Conservation (phyloP, 2,329 filamentous ascomycete species). For the Sarocladium strictum region DNA sequence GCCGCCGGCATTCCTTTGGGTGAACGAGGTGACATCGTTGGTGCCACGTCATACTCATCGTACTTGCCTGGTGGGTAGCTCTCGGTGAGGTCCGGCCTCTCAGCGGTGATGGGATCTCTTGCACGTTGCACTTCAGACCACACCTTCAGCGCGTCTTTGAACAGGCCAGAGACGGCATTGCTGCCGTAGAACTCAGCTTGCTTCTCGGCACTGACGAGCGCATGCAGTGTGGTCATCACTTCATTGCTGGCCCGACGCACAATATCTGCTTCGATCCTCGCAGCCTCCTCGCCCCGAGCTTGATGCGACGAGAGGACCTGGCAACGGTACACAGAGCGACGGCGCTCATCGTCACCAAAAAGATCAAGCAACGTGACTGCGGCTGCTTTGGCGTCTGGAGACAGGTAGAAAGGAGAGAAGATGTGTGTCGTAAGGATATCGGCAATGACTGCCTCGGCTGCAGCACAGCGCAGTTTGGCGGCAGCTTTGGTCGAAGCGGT, state of each 20-base stretch:
- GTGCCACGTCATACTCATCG: slow-evolving; percentile 15
- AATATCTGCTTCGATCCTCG: slow-evolving; percentile 18
- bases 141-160: slow-evolving; percentile 18
- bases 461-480: slow-evolving; percentile 21
- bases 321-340: slow-evolving; percentile 21
- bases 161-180: slow-evolving; percentile 17
- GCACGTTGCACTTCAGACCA: slow-evolving; percentile 21
- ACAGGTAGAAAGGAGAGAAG: slow-evolving; percentile 24
- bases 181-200: slow-evolving; percentile 18
- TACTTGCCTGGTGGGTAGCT: slow-evolving; percentile 14
- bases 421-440: slow-evolving; percentile 18
- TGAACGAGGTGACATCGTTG: neutral
- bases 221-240: slow-evolving; percentile 16
- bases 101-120: slow-evolving; percentile 19
- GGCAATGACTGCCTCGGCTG: slow-evolving; percentile 21
- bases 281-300: slow-evolving; percentile 15
- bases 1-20: slow-evolving; percentile 3
- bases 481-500: slow-evolving; percentile 16
- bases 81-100: slow-evolving; percentile 17
- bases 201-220: slow-evolving; percentile 18
- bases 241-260: slow-evolving; percentile 20
- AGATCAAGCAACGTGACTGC: slow-evolving; percentile 18
- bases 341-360: slow-evolving; percentile 19
- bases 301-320: slow-evolving; percentile 19
- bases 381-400: slow-evolving; percentile 12